A percentile compares a stretch with the other conserved stretches of the same genome.
These are phyloP conservation scores for Tuber umbilicatum DNA, from an alignment of 495 filamentous ascomycete genomes.

Conservation along the genomic window DNA sequence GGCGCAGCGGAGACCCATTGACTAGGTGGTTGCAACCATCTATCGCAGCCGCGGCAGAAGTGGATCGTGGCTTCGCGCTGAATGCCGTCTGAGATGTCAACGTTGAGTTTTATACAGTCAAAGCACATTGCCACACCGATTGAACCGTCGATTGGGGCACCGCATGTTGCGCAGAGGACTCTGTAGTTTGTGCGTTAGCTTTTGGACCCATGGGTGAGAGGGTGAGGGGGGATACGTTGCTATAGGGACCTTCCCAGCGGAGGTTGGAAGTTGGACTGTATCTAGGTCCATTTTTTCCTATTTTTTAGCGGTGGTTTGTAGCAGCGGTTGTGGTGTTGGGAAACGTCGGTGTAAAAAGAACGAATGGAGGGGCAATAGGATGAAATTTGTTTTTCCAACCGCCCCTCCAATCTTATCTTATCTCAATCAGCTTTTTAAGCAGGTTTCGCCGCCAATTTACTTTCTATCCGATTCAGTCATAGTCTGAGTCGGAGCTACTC, in stretches of 20 bases:
- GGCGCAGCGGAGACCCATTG: slow-evolving; percentile 75
- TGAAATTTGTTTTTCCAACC: slow-evolving; percentile 19
- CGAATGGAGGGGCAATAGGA: neutral
- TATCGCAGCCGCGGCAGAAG: slow-evolving; percentile 82
- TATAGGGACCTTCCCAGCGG: slow-evolving; percentile 17
- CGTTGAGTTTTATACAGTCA: slow-evolving; percentile 85
- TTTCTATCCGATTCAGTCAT: neutral
- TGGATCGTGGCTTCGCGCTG: slow-evolving; percentile 77
- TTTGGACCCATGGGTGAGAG: neutral
- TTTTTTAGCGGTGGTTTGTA: neutral
- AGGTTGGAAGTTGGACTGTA: slow-evolving; percentile 25
- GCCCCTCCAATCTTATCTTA: slow-evolving; percentile 38
- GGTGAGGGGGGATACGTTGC: slow-evolving; percentile 19
- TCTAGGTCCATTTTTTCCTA: slow-evolving; percentile 28
- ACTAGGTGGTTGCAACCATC: slow-evolving; percentile 82
- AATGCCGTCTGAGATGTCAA: slow-evolving; percentile 90
- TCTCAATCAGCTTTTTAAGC: slow-evolving; percentile 35
- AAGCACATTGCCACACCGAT: slow-evolving; percentile 77
- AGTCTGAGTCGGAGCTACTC: neutral
- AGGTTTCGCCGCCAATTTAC: neutral
- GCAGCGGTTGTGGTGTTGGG: neutral
- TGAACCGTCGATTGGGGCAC: slow-evolving; percentile 88
- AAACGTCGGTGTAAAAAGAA: neutral
- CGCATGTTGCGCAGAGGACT: slow-evolving; percentile 93
- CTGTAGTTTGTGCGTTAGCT: slow-evolving; percentile 44